Base-by-base conservation (phyloP, 257 asterid genomes). In the Solanum virginianum region DNA sequence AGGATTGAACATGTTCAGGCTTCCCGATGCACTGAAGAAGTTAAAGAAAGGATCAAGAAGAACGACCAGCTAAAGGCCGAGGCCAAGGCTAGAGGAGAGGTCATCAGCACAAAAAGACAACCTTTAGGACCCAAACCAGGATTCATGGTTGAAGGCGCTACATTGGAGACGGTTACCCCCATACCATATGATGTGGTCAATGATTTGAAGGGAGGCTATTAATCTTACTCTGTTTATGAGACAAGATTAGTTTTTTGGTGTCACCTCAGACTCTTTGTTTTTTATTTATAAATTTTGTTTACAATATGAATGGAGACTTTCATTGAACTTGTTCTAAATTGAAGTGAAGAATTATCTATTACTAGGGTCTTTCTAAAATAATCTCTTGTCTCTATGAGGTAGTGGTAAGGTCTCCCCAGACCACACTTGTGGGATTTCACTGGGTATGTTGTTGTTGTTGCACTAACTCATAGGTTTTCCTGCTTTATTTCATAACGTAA, bases 81-180 rank as follows among this genome's bases (percentile, higher is more conserved):
- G 7, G 98, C 97, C 0, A 93, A 91, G 88, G 93, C 94, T 5
- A 91, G 89, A 80, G 98, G 98, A 18, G 94, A 89, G 80, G 60
- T 91, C 10, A 89, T 94, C 77, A 92, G 98, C 89, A 93, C 95
- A 0, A 94, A 94, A 92, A 95, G 98, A 88, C 95, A 90, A 90
- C 98, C 98, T 0, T 87, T 85, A 71, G 98, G 96, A 17, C 98
- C 98, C n/a, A 94, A 94, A 45, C 96, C 97, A 12, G 97, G 97
- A 7, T 94, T 93, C 84, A 91, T 94, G 98, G 97, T 94, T 17
- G 92, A 74, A 86, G 97, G 97, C 8, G 90, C 93, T 6, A 90
- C 94, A 0, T 87, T 95, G 84, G 97, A 95, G 89, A 94, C 98
- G 0, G 97, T 95, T 87, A 95, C 98, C 11, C 98, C 98, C 55